Percentiles rank a stretch among this genome's conserved stretches.
Evolutionary conservation across 2,329 filamentous ascomycete genomes (phyloP).

Genomic region (Aureobasidium namibiae): DNA sequence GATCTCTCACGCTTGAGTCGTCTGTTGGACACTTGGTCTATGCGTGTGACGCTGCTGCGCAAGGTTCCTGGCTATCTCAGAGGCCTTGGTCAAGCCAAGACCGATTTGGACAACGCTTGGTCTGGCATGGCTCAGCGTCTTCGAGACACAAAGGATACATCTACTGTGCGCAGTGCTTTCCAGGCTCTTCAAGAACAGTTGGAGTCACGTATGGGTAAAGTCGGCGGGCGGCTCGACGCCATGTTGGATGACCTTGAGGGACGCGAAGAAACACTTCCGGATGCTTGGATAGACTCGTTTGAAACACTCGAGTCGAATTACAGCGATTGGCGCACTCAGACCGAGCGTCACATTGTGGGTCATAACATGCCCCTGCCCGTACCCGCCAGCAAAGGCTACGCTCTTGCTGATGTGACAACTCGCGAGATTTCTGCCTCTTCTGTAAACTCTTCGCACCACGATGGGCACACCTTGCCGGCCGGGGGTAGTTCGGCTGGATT

Average conservation of each 20-base stretch:
- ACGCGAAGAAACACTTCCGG: slow-evolving; percentile 72
- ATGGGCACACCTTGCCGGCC: too few species aligned
- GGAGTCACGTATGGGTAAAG: slow-evolving; percentile 57
- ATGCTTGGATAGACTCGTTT: slow-evolving; percentile 79
- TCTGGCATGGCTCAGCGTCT: slow-evolving; percentile 40
- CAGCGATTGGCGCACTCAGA: slow-evolving; percentile 69
- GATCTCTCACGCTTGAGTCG: slow-evolving; percentile 65
- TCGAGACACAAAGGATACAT: slow-evolving; percentile 27
- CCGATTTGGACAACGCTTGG: slow-evolving; percentile 60
- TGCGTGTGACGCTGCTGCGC: slow-evolving; percentile 65
- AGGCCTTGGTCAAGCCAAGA: slow-evolving; percentile 56
- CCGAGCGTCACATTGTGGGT: slow-evolving; percentile 61
- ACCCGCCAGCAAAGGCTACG: not conserved
- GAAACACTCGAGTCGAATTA: slow-evolving; percentile 72
- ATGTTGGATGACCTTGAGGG: slow-evolving; percentile 86
- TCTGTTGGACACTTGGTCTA: slow-evolving; percentile 69
- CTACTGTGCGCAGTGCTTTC: slow-evolving; percentile 32
- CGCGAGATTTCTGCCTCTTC: not conserved
- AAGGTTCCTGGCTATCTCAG: slow-evolving; percentile 62
- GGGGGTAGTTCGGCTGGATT: not conserved
- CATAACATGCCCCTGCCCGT: not conserved
- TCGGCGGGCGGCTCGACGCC: slow-evolving; percentile 68
- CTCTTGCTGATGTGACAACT: not conserved
- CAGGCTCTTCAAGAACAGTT: slow-evolving; percentile 54
- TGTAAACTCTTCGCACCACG: not conserved